phyloP scores from a whole-genome alignment of 805 yeast species.

The Lachancea mirantina region DNA sequence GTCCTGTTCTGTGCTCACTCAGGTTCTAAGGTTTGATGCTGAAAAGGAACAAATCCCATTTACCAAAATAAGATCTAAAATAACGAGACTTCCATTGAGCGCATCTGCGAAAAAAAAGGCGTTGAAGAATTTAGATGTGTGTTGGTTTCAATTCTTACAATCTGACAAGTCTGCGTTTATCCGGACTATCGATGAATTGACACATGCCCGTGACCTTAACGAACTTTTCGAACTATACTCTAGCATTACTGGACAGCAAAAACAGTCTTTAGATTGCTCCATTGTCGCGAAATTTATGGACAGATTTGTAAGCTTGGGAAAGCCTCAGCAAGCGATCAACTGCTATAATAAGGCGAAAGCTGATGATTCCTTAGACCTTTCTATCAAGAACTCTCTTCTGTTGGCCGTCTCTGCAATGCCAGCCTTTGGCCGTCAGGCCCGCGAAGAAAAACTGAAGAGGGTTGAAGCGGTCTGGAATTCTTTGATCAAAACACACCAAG shows the following conservation, averaged over 20 bases:
- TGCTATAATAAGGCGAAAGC: conserved; percentile 6
- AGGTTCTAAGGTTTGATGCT: conserved; percentile 13
- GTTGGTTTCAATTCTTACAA: conserved; percentile 3
- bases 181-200: neutral
- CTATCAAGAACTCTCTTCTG: conserved; percentile 17
- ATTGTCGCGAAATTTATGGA: conserved; percentile 21
- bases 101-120: neutral
- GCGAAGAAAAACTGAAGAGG: conserved; percentile 15
- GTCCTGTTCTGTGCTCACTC: conserved; percentile 17
- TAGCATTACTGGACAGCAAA: neutral
- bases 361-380: neutral
- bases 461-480: conserved; percentile 30
- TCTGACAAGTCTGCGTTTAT: conserved; percentile 3
- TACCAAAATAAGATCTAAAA: conserved; percentile 5
- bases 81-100: conserved; percentile 2
- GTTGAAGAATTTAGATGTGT: neutral
- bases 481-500: conserved; percentile 13
- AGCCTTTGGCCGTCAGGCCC: conserved; percentile 6
- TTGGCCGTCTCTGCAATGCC: conserved; percentile 20
- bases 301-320: conserved; percentile 14
- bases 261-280: conserved; percentile 10
- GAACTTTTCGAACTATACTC: conserved; percentile 2
- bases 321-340: conserved; percentile 16
- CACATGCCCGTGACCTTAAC: conserved; percentile 4
- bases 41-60: conserved; percentile 13